Base-by-base conservation (phyloP, 768 basidiomycete species). In the Pleurotus citrinopileatus region DNA sequence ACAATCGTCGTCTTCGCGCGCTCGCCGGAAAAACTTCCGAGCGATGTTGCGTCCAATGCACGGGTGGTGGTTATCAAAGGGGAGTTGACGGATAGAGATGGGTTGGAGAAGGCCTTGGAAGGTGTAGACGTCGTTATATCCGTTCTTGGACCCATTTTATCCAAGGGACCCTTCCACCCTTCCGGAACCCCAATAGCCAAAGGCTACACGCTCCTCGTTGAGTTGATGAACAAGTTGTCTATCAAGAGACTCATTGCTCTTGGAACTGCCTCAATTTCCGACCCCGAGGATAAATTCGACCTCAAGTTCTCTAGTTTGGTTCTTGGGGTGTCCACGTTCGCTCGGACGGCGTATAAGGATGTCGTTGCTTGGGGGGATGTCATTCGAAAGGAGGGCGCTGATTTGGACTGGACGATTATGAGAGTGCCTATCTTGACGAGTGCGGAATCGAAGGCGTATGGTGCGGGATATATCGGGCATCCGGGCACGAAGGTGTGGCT, bases 401-500 rank as follows among this genome's bases (percentile, higher is more conserved):
- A 78, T 17, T 60, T 88, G 15, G 79, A 83, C 20, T 90, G 86
- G 84, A 90, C 86, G 5, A 80, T 89, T 42, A 82, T 75, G 26
- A 73, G 89, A 28, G 86, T 91, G 2, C 87, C 87, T 0, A 48
- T 87, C 22, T 63, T 91, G 60, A 83, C 75, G 38, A 74, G 80
- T 56, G 69, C 73, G 3, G 62, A 73, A 22, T 70, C 69, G 12
- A 78, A 69, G 57, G 72, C 72, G 0, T 71, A 81, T 27, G 64
- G 80, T 2, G 83, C 77, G 25, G 89, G 89, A 2, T 87, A 89
- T 61, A 68, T 86, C 4, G 88, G 89, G 2, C 88, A 90, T 58
- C 78, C 77, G 13, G 76, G 73, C 59, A 77, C 74, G 6, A 77
- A 74, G 19, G 69, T 70, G 3, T 70, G 64, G n/a, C 64, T 89